phyloP scores from a whole-genome alignment of 805 yeast species.

The Schwanniomyces polymorphus region DNA sequence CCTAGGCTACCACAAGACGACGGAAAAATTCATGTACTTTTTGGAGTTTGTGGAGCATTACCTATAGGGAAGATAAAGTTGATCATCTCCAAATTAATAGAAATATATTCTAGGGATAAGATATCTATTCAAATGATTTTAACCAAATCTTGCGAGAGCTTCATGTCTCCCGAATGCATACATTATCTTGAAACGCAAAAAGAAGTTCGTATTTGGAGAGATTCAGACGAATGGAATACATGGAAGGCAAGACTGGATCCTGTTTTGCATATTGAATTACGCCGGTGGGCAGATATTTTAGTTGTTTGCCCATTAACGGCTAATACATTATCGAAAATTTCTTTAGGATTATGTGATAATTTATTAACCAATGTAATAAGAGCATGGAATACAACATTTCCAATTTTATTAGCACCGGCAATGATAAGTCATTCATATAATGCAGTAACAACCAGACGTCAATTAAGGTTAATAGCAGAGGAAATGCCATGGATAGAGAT shows the following conservation, averaged over 20 bases:
- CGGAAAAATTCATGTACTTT: slow-evolving; percentile 53
- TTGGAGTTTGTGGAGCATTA: slow-evolving; percentile 61
- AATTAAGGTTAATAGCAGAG: slow-evolving; percentile 70
- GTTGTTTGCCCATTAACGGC: slow-evolving; percentile 95
- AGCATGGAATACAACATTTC: slow-evolving; percentile 93
- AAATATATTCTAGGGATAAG: slow-evolving; percentile 50
- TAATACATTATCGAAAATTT: slow-evolving; percentile 84
- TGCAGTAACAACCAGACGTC: slow-evolving; percentile 84
- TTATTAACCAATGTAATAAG: slow-evolving; percentile 85
- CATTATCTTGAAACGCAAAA: slow-evolving; percentile 35
- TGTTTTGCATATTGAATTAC: slow-evolving; percentile 87
- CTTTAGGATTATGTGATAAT: slow-evolving; percentile 91
- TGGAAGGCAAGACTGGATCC: slow-evolving; percentile 87
- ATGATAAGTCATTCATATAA: slow-evolving; percentile 93
- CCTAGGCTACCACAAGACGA: slow-evolving; percentile 50
- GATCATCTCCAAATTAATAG: slow-evolving; percentile 52
- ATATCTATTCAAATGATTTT: slow-evolving; percentile 55
- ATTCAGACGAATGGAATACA: slow-evolving; percentile 62
- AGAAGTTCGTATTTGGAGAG: slow-evolving; percentile 55
- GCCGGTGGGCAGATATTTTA: slow-evolving; percentile 95
- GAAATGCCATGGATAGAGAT: slow-evolving; percentile 96
- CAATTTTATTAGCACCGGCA: slow-evolving; percentile 89
- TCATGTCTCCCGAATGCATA: slow-evolving; percentile 48
- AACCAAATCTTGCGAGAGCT: slow-evolving; percentile 54
- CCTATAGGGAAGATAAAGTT: slow-evolving; percentile 52